Evolutionary conservation across 2,329 filamentous ascomycete species (phyloP).

Genomic region (Sphaerulina musiva): DNA sequence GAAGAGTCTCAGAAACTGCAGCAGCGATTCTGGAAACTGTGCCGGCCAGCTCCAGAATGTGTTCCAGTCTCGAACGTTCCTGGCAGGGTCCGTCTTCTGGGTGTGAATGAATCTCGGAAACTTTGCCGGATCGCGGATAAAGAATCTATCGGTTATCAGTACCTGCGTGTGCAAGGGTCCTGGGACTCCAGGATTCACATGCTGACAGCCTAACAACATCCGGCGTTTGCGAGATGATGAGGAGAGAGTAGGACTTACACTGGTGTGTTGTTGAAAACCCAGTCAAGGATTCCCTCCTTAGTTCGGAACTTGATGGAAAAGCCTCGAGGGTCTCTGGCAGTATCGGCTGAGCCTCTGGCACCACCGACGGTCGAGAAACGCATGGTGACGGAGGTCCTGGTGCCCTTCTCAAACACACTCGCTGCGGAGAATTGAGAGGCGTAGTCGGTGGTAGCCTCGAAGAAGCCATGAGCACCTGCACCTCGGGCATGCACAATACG

Average conservation of each 20-base stretch:
- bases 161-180: too few relatives aligned
- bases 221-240: background rate
- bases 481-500: slow-evolving; percentile 60
- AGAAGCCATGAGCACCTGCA: slow-evolving; percentile 48
- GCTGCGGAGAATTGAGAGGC: slow-evolving; percentile 39
- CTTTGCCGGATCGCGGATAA: slow-evolving; percentile 41
- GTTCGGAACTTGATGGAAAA: slow-evolving; percentile 49
- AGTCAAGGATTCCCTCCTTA: slow-evolving; percentile 35
- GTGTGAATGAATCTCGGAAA: slow-evolving; percentile 40
- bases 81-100: slow-evolving; percentile 35
- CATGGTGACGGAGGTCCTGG: slow-evolving; percentile 60
- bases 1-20: slow-evolving; percentile 48
- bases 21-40: slow-evolving; percentile 45
- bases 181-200: too few relatives aligned
- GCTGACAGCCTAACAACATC: background rate
- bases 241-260: slow-evolving; percentile 9
- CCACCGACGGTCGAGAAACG: slow-evolving; percentile 77
- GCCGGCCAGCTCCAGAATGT: slow-evolving; percentile 40
- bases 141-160: slow-evolving; percentile 30
- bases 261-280: slow-evolving; percentile 19
- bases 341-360: slow-evolving; percentile 63
- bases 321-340: slow-evolving; percentile 43
- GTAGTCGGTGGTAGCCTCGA: slow-evolving; percentile 49
- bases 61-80: slow-evolving; percentile 32
- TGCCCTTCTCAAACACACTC: slow-evolving; percentile 59